Evolutionary conservation across 73 alveolate species (phyloP).

Genomic region (Paramecium sonneborni): DNA sequence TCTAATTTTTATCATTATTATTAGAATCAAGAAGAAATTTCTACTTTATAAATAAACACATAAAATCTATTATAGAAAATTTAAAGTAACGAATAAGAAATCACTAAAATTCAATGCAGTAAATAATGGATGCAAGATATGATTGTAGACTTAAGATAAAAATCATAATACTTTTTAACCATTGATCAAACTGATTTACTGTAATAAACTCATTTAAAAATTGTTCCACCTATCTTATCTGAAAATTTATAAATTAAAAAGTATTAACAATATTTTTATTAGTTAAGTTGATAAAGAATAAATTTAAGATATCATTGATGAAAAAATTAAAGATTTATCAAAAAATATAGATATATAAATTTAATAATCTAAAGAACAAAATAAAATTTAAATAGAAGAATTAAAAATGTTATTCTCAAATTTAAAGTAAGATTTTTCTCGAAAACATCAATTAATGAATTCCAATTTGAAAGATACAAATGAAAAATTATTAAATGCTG

Average conservation of each 20-base stretch:
- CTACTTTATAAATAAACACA: not conserved
- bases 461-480: not conserved
- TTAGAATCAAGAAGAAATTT: not conserved
- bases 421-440: not conserved
- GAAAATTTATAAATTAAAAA: not conserved
- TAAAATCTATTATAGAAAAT: not conserved
- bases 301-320: not conserved
- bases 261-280: not conserved
- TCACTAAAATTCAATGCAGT: not conserved
- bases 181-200: not conserved
- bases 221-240: not conserved
- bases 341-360: not conserved
- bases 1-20: not conserved
- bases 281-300: not conserved
- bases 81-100: not conserved
- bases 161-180: not conserved
- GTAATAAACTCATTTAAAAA: not conserved
- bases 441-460: not conserved
- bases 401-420: not conserved
- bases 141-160: not conserved
- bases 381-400: not conserved
- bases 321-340: not conserved
- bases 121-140: conserved; percentile 13
- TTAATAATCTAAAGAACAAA: not conserved
- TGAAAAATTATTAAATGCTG: not conserved